These are phyloP conservation scores for Yamadazyma laniorum DNA, from an alignment of 805 yeast species.

Conservation along the genomic window DNA sequence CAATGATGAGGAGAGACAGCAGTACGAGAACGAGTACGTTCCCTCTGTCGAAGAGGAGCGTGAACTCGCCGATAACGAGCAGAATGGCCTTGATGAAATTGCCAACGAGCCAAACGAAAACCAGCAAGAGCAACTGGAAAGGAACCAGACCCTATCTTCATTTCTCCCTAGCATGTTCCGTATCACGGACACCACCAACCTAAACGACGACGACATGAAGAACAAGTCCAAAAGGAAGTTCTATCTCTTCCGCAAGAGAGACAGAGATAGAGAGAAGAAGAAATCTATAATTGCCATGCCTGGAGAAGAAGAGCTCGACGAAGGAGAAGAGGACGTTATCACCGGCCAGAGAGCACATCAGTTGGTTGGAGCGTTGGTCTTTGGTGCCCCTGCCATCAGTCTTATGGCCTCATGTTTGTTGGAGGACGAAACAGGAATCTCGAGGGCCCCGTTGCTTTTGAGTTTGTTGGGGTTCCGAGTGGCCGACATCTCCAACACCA, in stretches of 20 bases:
- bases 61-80: constrained; percentile 1
- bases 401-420: constrained; percentile 72
- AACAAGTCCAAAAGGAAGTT: constrained; percentile 16
- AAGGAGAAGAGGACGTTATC: constrained; percentile 21
- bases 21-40: constrained; percentile 12
- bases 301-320: constrained; percentile 15
- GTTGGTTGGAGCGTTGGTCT: constrained; percentile 43
- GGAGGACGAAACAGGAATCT: constrained; percentile 70
- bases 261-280: constrained; percentile 22
- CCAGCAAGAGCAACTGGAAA: not conserved
- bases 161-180: constrained; percentile 18
- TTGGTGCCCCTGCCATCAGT: constrained; percentile 74
- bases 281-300: constrained; percentile 16
- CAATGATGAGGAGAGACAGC: constrained; percentile 28
- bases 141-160: constrained; percentile 15
- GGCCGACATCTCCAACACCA: constrained; percentile 45
- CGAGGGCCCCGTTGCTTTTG: constrained; percentile 79
- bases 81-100: not conserved
- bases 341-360: constrained; percentile 38
- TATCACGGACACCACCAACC: not conserved
- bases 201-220: constrained; percentile 1
- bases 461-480: constrained; percentile 70
- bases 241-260: constrained; percentile 24
- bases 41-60: constrained; percentile 4
- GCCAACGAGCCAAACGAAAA: not conserved